Conservation (phyloP, 306 rosid genomes). For the Corylus avellana region DNA sequence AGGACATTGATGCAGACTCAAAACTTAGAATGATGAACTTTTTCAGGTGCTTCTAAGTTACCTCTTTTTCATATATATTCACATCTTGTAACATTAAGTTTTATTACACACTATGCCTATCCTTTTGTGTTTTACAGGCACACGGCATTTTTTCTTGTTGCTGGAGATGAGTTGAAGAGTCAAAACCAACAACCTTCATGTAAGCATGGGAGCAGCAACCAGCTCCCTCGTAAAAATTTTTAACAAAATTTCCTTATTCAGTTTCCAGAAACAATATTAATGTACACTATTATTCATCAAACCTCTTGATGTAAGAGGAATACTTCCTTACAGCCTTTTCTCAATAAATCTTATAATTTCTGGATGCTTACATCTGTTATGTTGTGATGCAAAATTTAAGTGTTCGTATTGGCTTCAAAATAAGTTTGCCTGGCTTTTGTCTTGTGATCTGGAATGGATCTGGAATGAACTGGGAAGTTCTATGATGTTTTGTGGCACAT, state of each 20-base stretch:
- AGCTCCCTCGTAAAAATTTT: constrained; percentile 31
- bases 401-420: neutral
- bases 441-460: neutral
- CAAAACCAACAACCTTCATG: constrained; percentile 48
- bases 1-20: constrained; percentile 68
- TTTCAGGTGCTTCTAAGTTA: constrained; percentile 48
- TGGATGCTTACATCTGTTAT: neutral
- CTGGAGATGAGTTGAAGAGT: constrained; percentile 69
- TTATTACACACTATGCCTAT: neutral
- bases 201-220: constrained; percentile 47
- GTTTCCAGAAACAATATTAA: neutral
- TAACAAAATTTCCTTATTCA: constrained; percentile 4
- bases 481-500: neutral
- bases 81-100: neutral
- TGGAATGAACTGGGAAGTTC: neutral
- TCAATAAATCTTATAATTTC: neutral
- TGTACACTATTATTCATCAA: constrained; percentile 13
- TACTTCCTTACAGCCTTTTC: neutral
- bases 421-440: neutral
- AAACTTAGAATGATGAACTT: constrained; percentile 67
- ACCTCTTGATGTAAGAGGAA: constrained; percentile 6
- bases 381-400: neutral
- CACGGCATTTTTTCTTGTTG: constrained; percentile 88
- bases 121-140: constrained; percentile 47
- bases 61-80: constrained; percentile 10